Base-by-base conservation (phyloP, 75 land plant species). In the Isoetes taiwanensis region DNA sequence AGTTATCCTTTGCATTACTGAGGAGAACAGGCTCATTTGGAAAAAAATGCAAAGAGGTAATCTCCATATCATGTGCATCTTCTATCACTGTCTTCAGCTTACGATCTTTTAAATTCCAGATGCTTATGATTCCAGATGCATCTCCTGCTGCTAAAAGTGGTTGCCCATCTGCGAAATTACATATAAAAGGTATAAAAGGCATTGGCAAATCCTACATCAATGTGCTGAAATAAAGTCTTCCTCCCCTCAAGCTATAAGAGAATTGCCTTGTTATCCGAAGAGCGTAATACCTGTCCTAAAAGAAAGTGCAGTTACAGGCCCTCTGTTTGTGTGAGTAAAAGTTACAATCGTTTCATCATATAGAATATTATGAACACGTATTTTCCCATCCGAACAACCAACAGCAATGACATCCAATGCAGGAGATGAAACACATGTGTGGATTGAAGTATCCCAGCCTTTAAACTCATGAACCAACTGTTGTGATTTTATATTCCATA, bases 61-160 rank as follows among this genome's bases (percentile, higher is more conserved):
- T 73, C 53, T 74, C 64, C 30, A 72, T 56, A 31, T 85, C 86
- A 78, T 94, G 99, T 32, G 99, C 99, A 32, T 78, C 91, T 55
- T 69, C 76, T n/a, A 94, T 85, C 26, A 94, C 82, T 30, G 84
- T 66, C 42, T 89, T 90, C 32, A 94, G 75, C 61, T 78, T 80
- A 70, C 77, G 76, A 60, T 94, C 89, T 67, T 94, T 87, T 66
- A 94, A 75, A 64, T 94, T 82, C 99, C 99, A 94, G 55, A 94
- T 74, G 66, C 87, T 89, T 64, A 94, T 89, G 25, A 82, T 82
- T 33, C 99, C 99, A 26, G 97, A 81, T 32, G 90, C 73, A 52
- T 84, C 99, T 34, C 99, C 99, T 54, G 99, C 87, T 28, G 99
- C 96, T 39, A 94, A 41, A 61, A 89, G 77, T 19, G 99, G 87